Conservation (phyloP, 108 stramenopile species). For the Tribonema minus region DNA sequence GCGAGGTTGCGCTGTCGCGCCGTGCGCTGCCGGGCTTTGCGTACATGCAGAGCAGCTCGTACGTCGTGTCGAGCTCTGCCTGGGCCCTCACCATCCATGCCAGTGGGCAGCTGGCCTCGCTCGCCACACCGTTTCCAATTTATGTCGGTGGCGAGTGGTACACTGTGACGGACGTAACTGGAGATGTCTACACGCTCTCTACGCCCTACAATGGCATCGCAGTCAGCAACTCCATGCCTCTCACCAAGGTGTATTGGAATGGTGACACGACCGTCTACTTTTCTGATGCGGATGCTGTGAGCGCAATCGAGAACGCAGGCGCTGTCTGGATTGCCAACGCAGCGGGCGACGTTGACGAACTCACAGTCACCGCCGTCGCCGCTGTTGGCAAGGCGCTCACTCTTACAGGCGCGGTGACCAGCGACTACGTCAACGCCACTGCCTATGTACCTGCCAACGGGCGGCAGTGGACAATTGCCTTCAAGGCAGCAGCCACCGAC, state of each 20-base stretch:
- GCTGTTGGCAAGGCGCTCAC: conserved; percentile 1
- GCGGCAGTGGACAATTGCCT: conserved; percentile 35
- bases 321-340: conserved; percentile 29
- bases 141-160: conserved; percentile 15
- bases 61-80: not conserved
- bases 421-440: conserved; percentile 11
- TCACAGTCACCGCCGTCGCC: not conserved
- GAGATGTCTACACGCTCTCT: no score
- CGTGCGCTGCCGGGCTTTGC: not conserved
- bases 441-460: conserved; percentile 22
- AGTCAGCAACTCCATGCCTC: not conserved
- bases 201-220: not conserved
- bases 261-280: not conserved
- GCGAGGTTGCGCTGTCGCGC: not conserved
- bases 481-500: conserved; percentile 21
- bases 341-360: conserved; percentile 31
- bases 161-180: conserved; percentile 6
- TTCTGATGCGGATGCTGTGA: not conserved
- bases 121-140: no score
- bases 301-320: not conserved
- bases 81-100: conserved; percentile 3
- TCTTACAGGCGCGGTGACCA: conserved; percentile 16
- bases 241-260: not conserved
- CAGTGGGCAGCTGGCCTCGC: no score
- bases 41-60: not conserved